These are phyloP conservation scores for Vitis vinifera DNA, from an alignment of 164 flowering plant genomes.

Conservation along the genomic window DNA sequence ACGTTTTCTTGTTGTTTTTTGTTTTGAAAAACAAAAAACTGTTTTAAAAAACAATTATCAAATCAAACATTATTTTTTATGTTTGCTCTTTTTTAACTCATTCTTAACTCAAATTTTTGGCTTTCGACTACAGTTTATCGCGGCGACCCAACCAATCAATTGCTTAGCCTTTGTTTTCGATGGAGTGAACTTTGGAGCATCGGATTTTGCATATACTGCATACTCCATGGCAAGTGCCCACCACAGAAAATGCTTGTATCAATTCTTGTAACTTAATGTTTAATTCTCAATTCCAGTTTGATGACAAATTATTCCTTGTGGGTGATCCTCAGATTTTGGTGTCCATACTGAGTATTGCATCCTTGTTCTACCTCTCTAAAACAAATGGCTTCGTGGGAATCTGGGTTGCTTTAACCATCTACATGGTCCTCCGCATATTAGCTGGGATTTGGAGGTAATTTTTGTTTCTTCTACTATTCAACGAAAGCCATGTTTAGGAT, in stretches of 20 bases:
- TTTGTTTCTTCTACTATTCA: not conserved
- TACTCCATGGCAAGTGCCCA: conserved; percentile 67
- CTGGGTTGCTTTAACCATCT: not conserved
- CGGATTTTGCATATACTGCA: conserved; percentile 86
- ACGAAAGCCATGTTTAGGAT: too few relatives aligned
- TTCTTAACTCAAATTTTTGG: too few relatives aligned
- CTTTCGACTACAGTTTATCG: conserved; percentile 38
- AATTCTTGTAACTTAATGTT: too few relatives aligned
- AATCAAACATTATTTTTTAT: not conserved
- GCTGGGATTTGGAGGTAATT: conserved; percentile 1
- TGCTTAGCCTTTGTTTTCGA: conserved; percentile 55
- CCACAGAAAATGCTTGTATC: too few relatives aligned
- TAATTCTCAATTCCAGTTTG: too few relatives aligned
- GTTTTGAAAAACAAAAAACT: too few relatives aligned
- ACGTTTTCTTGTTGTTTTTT: too few relatives aligned
- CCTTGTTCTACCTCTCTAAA: not conserved
- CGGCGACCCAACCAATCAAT: conserved; percentile 55
- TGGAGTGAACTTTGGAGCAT: conserved; percentile 91
- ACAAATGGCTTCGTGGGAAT: not conserved
- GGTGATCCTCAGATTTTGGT: not conserved
- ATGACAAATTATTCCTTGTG: too few relatives aligned
- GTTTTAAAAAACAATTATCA: too few relatives aligned
- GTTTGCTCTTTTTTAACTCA: too few relatives aligned
- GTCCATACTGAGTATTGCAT: not conserved
- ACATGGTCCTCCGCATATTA: not conserved